Evolutionary conservation across 2,329 filamentous ascomycete genomes (phyloP).

Genomic region (Diplodia mutila): DNA sequence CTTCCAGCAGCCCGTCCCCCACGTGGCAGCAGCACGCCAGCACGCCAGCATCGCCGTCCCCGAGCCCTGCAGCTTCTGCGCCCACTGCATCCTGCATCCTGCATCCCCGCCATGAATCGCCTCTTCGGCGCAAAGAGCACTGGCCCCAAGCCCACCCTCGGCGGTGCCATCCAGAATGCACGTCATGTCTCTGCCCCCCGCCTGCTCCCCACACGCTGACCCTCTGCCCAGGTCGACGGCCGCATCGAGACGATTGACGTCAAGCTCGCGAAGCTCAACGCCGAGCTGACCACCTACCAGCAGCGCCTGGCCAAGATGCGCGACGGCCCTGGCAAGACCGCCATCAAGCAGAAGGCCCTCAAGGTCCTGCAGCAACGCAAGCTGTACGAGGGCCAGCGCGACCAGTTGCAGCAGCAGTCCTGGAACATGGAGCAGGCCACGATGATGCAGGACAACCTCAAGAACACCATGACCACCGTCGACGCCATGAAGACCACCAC

Average conservation of each 20-base stretch:
- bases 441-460: slow-evolving; percentile 98
- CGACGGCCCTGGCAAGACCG: slow-evolving; percentile 89
- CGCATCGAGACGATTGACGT: slow-evolving; percentile 88
- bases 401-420: slow-evolving; percentile 89
- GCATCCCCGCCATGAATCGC: slow-evolving; percentile 75
- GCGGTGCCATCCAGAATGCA: slow-evolving; percentile 80
- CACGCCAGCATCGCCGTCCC: not conserved
- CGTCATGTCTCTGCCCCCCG: slow-evolving; percentile 29
- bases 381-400: slow-evolving; percentile 90
- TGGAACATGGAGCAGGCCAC: slow-evolving; percentile 99
- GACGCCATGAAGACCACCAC: slow-evolving; percentile 97
- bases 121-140: slow-evolving; percentile 89
- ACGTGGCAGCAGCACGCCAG: slow-evolving; percentile 8
- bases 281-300: slow-evolving; percentile 87
- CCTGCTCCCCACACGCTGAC: slow-evolving; percentile 30
- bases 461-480: slow-evolving; percentile 97
- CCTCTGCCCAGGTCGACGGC: slow-evolving; percentile 66
- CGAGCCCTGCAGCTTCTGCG: not conserved
- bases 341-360: slow-evolving; percentile 90
- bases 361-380: slow-evolving; percentile 93
- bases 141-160: slow-evolving; percentile 86
- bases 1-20: not conserved
- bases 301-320: slow-evolving; percentile 88
- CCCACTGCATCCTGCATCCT: not conserved
- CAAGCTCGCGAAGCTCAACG: slow-evolving; percentile 89